Base-by-base conservation (phyloP, 345 rosid genomes). In the Lagerstroemia speciosa region DNA sequence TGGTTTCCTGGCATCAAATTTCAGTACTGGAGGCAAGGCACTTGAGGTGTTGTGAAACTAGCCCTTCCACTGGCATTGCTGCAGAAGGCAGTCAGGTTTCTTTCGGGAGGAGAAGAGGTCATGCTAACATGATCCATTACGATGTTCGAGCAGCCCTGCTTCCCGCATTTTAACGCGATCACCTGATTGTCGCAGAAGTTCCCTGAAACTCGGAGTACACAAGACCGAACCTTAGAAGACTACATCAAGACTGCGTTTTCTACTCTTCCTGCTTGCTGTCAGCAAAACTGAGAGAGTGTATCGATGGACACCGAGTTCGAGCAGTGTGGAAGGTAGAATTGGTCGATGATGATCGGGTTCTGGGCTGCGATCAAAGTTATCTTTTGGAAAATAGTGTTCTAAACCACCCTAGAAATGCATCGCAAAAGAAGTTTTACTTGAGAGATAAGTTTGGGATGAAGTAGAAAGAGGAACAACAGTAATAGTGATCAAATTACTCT, bases 341-440 rank as follows among this genome's bases (percentile, higher is more conserved):
- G 86, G 65, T 77, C 68, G 12, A 82, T 79, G 6, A 67, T 64
- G 55, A 79, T 77, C 11, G 81, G 86, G 15, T 71, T 75, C n/a
- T n/a, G 10, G 3, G 63, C 33, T 1, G 6, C 61, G 1, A 50
- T 14, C 7, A 79, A 58, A 7, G 64, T 77, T 30, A 79, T 77
- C 14, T 73, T 50, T 40, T 75, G 68, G 9, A 76, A 82, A 24
- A 69, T 6, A 20, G 79, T 71, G 10, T 20, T 41, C 83, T 0
- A 55, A 69, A 53, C 81, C 79, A 15, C 75, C 75, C 82, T 78
- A 62, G 43, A 38, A n/a, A n/a, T n/a, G n/a, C n/a, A n/a, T n/a
- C n/a, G n/a, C n/a, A n/a, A n/a, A n/a, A n/a, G n/a, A n/a, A n/a
- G n/a, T n/a, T n/a, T n/a, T n/a, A n/a, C n/a, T n/a, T n/a, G n/a